These are phyloP conservation scores for Coemansia sp. DNA, from an alignment of 192 early-diverging fungal genomes.

Conservation along the genomic window DNA sequence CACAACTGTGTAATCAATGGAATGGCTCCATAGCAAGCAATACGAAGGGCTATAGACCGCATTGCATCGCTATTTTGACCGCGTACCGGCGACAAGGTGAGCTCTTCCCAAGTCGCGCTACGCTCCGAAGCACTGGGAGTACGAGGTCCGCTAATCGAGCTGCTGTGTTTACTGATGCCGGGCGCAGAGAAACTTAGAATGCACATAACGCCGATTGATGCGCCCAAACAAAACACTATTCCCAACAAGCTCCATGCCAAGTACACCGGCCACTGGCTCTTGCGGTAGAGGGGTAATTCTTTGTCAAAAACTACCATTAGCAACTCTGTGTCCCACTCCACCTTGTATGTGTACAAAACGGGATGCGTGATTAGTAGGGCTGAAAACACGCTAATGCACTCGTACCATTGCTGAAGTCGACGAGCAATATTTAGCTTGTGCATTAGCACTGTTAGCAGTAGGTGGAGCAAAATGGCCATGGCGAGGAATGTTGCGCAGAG, in stretches of 20 bases:
- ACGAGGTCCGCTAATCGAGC: neutral
- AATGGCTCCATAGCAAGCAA: constrained; percentile 6
- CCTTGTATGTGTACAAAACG: constrained; percentile 15
- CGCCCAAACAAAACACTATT: neutral
- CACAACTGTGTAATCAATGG: constrained; percentile 22
- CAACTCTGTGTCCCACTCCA: neutral
- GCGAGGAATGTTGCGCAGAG: constrained; percentile 5
- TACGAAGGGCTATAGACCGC: constrained; percentile 6
- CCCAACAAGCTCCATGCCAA: constrained; percentile 3
- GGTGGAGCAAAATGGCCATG: neutral
- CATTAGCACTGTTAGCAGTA: constrained; percentile 9
- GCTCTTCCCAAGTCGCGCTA: constrained; percentile 10
- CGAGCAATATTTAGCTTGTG: neutral
- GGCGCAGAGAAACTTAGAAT: neutral
- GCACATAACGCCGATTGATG: neutral
- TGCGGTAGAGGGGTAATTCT: neutral
- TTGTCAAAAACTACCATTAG: constrained; percentile 6
- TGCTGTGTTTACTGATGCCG: neutral
- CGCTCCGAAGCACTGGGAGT: constrained; percentile 6
- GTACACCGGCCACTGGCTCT: constrained; percentile 6
- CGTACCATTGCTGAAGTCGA: constrained; percentile 16
- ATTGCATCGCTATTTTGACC: neutral
- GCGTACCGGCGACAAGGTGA: neutral
- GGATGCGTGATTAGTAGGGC: constrained; percentile 18
- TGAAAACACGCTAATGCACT: neutral